These are phyloP conservation scores for Arctium minus DNA, from an alignment of 129 eudicot species.

Conservation along the genomic window DNA sequence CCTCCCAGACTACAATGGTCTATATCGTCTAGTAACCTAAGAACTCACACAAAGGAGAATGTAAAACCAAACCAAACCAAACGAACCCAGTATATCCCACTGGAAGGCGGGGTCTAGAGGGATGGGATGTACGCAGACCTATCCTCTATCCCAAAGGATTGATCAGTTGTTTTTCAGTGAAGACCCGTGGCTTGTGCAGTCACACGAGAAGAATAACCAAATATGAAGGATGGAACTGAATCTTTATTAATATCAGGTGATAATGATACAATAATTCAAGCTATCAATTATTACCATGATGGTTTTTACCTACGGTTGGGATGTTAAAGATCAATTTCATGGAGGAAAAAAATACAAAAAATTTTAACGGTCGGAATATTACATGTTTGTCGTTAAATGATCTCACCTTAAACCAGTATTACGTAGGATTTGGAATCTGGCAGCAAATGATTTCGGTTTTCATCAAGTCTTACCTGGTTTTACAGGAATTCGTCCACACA, in stretches of 20 bases:
- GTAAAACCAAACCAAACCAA: no score
- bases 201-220: background rate
- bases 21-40: background rate
- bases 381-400: background rate
- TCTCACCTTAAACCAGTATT: background rate
- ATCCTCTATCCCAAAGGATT: no score
- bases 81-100: no score
- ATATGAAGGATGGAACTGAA: background rate
- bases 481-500: constrained; percentile 71
- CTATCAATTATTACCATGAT: background rate
- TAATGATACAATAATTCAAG: background rate
- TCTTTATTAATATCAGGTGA: constrained; percentile 2
- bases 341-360: constrained; percentile 18
- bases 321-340: constrained; percentile 6
- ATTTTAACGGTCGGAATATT: constrained; percentile 5
- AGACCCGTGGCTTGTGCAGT: no score
- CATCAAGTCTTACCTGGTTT: constrained; percentile 16
- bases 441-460: constrained; percentile 4
- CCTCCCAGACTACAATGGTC: background rate
- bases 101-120: no score
- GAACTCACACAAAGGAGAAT: background rate
- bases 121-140: no score
- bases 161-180: no score
- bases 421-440: background rate
- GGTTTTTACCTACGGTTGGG: constrained; percentile 6